Evolutionary conservation across 768 basidiomycete genomes (phyloP), one percentile per base, ranked within the genome.

Genomic region (Lentinus tigrinus): DNA sequence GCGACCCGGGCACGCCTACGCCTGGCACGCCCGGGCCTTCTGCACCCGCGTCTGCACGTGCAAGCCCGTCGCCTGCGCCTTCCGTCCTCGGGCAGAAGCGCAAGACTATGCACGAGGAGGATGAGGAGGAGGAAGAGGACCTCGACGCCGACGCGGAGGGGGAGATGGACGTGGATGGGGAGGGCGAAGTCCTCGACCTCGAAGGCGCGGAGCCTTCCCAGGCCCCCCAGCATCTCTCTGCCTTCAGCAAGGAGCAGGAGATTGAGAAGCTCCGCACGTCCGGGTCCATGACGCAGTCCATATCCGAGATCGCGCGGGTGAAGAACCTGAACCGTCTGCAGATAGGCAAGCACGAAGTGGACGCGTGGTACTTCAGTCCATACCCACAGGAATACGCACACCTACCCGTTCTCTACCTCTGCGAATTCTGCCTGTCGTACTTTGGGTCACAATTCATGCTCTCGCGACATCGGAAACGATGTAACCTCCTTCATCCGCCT

Each of bases 311-410:
- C 66, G 91, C 96, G 17, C 88, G 97, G 52, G 97, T 99, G 67
- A 98, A 98, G 80, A 99, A 99, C 72, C 81, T 99, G 65, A 97
- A 98, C 73, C 87, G 91, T 57, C 82, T 99, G 27, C 94, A 96
- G 72, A 98, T 99, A 60, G 97, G 97, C 56, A 86, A 84, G 71
- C 89, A 97, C 77, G 93, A 97, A 75, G 93, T 99, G 65, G 97
- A 99, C 66, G 89, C 97, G n/a, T 99, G 97, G 97, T 99, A 99
- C 75, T 98, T 98, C 80, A 95, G 92, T 67, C 97, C 97, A 23
- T 99, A 98, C 76, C 97, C 97, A 11, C 90, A 93, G 75, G 97
- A 98, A 76, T 98, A 93, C 77, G 94, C 97, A 44, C 92, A 98
- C 73, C 85, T 96, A 26, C 94, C 95, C 19, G 78, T 95, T 61